These are phyloP conservation scores for Spergularia bocconei DNA, from an alignment of 148 eudicot species.

Conservation along the genomic window DNA sequence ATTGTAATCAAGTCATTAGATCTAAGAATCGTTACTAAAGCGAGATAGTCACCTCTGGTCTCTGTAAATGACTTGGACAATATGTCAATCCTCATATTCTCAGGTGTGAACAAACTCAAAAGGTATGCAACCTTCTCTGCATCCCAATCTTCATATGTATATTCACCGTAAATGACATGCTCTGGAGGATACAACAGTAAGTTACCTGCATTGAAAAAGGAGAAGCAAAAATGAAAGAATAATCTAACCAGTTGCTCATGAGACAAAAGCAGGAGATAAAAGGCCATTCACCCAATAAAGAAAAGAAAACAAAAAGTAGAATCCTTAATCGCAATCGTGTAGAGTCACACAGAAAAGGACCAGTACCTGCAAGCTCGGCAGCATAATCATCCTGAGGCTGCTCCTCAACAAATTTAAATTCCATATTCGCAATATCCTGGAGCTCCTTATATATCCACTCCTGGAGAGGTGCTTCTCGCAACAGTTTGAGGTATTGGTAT, in stretches of 20 bases:
- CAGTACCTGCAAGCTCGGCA: slow-evolving; percentile 85
- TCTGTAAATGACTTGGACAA: slow-evolving; percentile 57
- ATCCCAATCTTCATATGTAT: slow-evolving; percentile 86
- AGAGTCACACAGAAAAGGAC: not conserved
- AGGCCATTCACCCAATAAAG: not conserved
- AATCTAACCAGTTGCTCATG: not conserved
- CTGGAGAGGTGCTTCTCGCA: slow-evolving; percentile 73
- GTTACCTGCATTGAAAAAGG: slow-evolving; percentile 43
- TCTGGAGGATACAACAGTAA: slow-evolving; percentile 82
- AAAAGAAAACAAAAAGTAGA: not conserved
- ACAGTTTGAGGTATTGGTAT: slow-evolving; percentile 80
- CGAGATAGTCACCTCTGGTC: slow-evolving; percentile 50
- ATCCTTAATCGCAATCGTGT: not conserved
- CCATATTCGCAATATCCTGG: slow-evolving; percentile 90
- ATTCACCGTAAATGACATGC: slow-evolving; percentile 89
- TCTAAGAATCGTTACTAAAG: not conserved
- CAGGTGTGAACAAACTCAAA: slow-evolving; percentile 67
- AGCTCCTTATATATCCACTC: slow-evolving; percentile 98
- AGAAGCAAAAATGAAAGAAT: slow-evolving; percentile 4
- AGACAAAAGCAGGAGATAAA: not conserved
- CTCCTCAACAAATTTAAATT: slow-evolving; percentile 91
- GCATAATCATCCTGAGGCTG: slow-evolving; percentile 99
- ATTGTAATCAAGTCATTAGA: not conserved
- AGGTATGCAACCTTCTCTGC: slow-evolving; percentile 50
- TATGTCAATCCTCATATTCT: slow-evolving; percentile 86